A percentile compares a stretch with the other conserved stretches of the same genome.
Conservation (phyloP, 2,329 filamentous ascomycete genomes). For the Apiospora malaysiana region DNA sequence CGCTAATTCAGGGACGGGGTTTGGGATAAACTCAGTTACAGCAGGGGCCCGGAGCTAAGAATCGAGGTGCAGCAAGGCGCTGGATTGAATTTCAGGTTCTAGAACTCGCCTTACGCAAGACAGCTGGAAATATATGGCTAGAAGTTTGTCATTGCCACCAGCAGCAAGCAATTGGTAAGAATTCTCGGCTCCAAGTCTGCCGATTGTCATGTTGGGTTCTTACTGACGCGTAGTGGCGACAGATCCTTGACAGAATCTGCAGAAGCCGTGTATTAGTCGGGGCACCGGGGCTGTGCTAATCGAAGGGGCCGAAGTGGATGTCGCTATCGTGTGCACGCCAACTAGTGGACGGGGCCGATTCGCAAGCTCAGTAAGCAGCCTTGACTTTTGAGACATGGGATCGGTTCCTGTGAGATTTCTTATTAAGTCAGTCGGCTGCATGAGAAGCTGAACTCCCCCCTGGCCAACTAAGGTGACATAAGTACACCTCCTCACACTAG, state of each 20-base stretch:
- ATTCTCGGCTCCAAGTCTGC: neutral
- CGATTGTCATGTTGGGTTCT: neutral
- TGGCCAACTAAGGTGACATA: neutral
- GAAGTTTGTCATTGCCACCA: too few species aligned
- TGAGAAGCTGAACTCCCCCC: neutral
- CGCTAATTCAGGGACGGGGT: neutral
- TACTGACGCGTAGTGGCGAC: neutral
- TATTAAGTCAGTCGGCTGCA: neutral
- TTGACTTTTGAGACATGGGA: neutral
- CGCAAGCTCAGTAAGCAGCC: neutral
- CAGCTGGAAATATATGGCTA: too few species aligned
- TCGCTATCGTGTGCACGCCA: neutral
- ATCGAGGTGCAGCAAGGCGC: neutral
- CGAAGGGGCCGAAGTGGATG: neutral
- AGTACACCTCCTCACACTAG: neutral
- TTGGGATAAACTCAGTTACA: neutral
- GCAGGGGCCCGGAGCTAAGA: neutral
- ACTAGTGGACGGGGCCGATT: neutral
- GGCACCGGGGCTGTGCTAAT: neutral
- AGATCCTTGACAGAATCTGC: neutral
- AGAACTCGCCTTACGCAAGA: too few species aligned
- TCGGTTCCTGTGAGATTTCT: neutral
- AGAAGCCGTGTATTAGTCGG: neutral
- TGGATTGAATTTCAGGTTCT: neutral
- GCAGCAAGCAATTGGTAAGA: neutral